These are phyloP conservation scores for Rhizopogon rudus DNA, from an alignment of 768 basidiomycete species.

Conservation along the genomic window DNA sequence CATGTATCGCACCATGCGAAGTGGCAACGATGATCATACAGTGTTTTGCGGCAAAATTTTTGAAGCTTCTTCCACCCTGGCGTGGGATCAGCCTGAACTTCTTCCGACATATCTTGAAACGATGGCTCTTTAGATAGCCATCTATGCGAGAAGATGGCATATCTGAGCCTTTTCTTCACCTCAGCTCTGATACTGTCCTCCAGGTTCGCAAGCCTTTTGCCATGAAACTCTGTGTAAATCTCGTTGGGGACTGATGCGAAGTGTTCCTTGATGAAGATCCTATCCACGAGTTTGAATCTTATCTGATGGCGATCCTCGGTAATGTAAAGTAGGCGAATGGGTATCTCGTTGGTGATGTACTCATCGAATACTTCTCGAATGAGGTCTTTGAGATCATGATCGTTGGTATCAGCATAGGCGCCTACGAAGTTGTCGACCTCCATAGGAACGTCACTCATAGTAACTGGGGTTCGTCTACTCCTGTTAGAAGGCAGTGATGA, in stretches of 20 bases:
- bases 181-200: background rate
- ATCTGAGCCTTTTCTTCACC: constrained; percentile 1
- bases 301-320: background rate
- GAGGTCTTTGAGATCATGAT: background rate
- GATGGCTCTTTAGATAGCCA: background rate
- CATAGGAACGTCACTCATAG: background rate
- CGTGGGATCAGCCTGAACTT: background rate
- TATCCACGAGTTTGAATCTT: background rate
- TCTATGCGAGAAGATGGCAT: constrained; percentile 6
- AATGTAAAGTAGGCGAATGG: constrained; percentile 1
- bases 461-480: too few species aligned
- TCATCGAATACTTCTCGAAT: background rate
- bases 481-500: background rate
- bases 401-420: background rate
- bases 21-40: background rate
- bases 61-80: constrained; percentile 2
- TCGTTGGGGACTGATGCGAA: background rate
- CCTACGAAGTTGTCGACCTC: background rate
- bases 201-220: background rate
- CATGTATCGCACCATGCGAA: constrained; percentile 13
- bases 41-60: constrained; percentile 4
- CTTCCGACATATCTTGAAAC: constrained; percentile 1
- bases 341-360: background rate
- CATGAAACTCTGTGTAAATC: background rate
- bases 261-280: background rate